Percentiles rank a stretch among this genome's conserved stretches.
Conservation (phyloP, 345 rosid genomes). For the Gossypium longicalyx region DNA sequence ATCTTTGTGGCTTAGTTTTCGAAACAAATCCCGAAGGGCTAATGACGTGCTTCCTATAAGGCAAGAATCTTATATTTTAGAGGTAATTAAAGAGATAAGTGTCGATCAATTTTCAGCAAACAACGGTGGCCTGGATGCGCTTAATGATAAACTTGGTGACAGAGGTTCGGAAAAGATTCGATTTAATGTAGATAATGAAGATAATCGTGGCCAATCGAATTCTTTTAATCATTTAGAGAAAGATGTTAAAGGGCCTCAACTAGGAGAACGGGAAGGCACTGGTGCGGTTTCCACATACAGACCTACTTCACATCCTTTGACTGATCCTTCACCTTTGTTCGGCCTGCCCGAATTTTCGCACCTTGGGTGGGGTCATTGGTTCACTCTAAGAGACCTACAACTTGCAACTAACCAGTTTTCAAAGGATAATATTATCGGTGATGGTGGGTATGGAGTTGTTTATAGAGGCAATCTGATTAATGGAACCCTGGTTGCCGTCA, state of each 20-base stretch:
- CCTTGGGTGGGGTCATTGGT: conserved; percentile 99
- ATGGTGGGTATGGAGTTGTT: conserved; percentile 96
- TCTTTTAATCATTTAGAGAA: conserved; percentile 52
- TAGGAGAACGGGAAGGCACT: conserved; percentile 37
- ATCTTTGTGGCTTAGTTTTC: conserved; percentile 70
- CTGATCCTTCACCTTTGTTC: conserved; percentile 68
- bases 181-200: conserved; percentile 48
- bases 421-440: conserved; percentile 81
- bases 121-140: conserved; percentile 33
- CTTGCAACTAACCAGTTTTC: conserved; percentile 69
- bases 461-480: conserved; percentile 69
- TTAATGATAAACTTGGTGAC: conserved; percentile 51
- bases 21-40: conserved; percentile 55
- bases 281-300: conserved; percentile 26
- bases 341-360: conserved; percentile 88
- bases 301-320: conserved; percentile 50
- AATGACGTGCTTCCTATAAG: conserved; percentile 45
- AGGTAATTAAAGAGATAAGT: conserved; percentile 83
- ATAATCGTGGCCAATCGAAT: conserved; percentile 48
- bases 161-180: conserved; percentile 57
- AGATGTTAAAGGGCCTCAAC: conserved; percentile 39
- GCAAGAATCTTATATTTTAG: conserved; percentile 43
- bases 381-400: conserved; percentile 86
- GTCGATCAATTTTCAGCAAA: conserved; percentile 73
- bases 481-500: conserved; percentile 80